Base-by-base conservation (phyloP, 1,284 basidiomycete genomes). In the Moesziomyces parantarcticus region DNA sequence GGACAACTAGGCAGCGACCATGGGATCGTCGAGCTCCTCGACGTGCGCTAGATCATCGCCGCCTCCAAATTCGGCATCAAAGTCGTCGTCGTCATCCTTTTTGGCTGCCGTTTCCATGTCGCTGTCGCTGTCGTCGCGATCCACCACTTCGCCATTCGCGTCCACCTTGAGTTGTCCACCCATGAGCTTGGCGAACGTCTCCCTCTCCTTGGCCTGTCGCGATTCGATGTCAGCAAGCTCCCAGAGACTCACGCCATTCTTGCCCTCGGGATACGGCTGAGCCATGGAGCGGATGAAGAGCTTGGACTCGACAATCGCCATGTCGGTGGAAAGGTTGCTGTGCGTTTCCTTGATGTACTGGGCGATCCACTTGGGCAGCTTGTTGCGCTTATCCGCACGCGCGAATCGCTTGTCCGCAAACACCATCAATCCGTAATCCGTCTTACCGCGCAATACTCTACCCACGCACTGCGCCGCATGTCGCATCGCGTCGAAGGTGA, bases 381-480 rank as follows among this genome's bases (percentile, higher is more conserved):
- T 99, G 48, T 93, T 91, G 23, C 97, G 89, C 86, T 99, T 99
- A 84, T 99, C 97, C 25, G 93, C 91, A 57, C 95, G 89, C 11
- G 96, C 96, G 83, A 98, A 99, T 11, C 97, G 92, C 94, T 83
- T 97, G 86, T 99, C 97, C 0, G 97, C 97, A 85, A 99, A 99
- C 16, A 99, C 90, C 97, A 99, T 99, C 79, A 99, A 85, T 44
- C 97, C 97, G 92, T 97, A 99, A 85, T 99, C 97, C 1, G 96
- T 98, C 87, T 99, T 99, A 42, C 96, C 96, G 58, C 97, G 90
- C 84, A 99, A 85, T 25, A 97, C 97, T 80, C 97, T 93, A 36
- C 97, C 97, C 5, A 99, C 96, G 84, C 97, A 99, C 83, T 99
- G 97, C 14, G 97, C 97, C 3, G 97, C 97, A 82, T 97, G 98